Base-by-base conservation (phyloP, 805 yeast genomes). In the Saccharomyces paradoxus region DNA sequence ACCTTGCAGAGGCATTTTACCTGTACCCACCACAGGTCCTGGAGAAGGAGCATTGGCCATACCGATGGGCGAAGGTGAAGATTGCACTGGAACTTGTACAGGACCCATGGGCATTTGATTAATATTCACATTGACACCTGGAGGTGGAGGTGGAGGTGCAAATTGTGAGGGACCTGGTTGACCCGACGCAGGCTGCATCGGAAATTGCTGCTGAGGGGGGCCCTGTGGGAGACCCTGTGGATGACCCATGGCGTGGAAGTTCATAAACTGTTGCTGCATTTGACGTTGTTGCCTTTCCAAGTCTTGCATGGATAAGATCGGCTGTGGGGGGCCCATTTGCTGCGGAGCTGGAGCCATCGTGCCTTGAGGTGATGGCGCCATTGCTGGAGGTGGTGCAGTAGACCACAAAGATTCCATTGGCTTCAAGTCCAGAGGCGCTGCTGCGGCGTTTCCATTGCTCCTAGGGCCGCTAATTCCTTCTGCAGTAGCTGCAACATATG, bases 361-460 rank as follows among this genome's bases (percentile, higher is more conserved):
- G 28, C 17, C 32, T 21, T 29, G 48, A 8, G 41, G 31, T 22
- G 44, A 26, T 17, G 29, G 52, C 52, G 32, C 50, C 17, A 21
- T 26, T 14, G 26, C 26, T 17, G 28, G 46, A 32, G 58, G 58
- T 12, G 50, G 59, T 17, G 56, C 58, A 12, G 60, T 54, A 30
- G 77, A 79, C 91, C 91, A 86, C 50, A 86, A 66, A 1, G 89
- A 83, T 50, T 84, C 87, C 82, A 84, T 80, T 53, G 91, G 91
- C 63, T 80, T 80, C 67, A 86, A 65, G 26, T 69, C 73, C 44
- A 63, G 54, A 3, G 64, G 50, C 2, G 63, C 55, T 24, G 66
- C 69, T 37, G 47, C 28, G 30, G 46, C 30, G 24, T 55, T 24
- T 37, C 52, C n/a, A 9, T 55, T 8, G n/a, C 55, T 37, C 30